Conservation (phyloP, 140 eudicot species). For the Ambrosia hybrid region DNA sequence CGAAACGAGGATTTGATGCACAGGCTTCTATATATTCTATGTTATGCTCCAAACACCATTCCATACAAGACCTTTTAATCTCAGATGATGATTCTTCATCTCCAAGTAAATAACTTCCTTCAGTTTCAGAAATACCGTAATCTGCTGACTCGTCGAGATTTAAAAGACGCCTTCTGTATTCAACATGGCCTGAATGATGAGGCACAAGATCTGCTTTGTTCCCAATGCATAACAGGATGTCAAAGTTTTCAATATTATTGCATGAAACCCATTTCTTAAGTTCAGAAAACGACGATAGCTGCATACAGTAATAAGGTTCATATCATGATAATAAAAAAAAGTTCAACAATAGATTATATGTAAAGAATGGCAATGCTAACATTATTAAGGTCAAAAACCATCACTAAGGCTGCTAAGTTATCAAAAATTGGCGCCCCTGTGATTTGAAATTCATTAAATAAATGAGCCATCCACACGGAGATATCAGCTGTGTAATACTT, state of each 20-base stretch:
- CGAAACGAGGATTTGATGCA: slow-evolving; percentile 83
- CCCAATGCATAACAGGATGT: slow-evolving; percentile 82
- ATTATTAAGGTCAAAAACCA: slow-evolving; percentile 85
- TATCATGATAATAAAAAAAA: slow-evolving; percentile 13
- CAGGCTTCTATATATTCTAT: slow-evolving; percentile 88
- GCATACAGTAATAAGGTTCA: slow-evolving; percentile 25
- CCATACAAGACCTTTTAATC: slow-evolving; percentile 57
- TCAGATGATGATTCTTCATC: slow-evolving; percentile 51
- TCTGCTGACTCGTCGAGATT: slow-evolving; percentile 52
- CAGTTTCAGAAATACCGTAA: slow-evolving; percentile 74
- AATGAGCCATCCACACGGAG: slow-evolving; percentile 41
- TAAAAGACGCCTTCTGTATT: slow-evolving; percentile 59
- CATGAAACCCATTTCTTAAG: slow-evolving; percentile 75
- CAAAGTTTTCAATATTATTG: slow-evolving; percentile 66
- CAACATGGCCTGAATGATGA: slow-evolving; percentile 82
- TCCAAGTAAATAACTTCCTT: slow-evolving; percentile 76
- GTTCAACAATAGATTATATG: neutral
- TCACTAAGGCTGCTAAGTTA: slow-evolving; percentile 67
- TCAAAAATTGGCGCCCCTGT: slow-evolving; percentile 59
- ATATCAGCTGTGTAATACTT: slow-evolving; percentile 56
- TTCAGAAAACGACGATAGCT: slow-evolving; percentile 67
- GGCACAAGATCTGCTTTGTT: slow-evolving; percentile 70
- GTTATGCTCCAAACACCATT: slow-evolving; percentile 80
- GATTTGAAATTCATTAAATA: slow-evolving; percentile 52
- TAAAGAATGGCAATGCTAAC: slow-evolving; percentile 41